Percentiles rank a stretch among this genome's conserved stretches.
Conservation (phyloP, 257 asterid genomes). For the Linaria vulgaris region DNA sequence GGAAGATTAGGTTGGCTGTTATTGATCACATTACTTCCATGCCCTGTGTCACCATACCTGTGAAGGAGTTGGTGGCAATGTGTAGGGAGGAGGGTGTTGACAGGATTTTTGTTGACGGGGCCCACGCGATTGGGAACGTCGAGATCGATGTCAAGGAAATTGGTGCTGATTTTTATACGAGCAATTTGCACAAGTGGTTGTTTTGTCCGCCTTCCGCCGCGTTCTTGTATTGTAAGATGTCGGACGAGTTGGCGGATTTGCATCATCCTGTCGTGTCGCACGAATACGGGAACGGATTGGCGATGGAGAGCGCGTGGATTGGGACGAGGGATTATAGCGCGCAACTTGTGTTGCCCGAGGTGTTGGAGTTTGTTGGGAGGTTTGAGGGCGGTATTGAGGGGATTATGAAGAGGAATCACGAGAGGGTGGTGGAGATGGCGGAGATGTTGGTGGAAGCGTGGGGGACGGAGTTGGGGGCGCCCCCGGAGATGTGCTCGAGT, state of each 20-base stretch:
- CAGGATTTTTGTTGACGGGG: constrained; percentile 66
- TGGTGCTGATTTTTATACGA: constrained; percentile 77
- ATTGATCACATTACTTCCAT: constrained; percentile 85
- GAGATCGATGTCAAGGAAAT: constrained; percentile 66
- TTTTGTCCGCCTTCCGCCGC: constrained; percentile 84
- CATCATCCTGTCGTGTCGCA: constrained; percentile 81
- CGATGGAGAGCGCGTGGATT: constrained; percentile 76
- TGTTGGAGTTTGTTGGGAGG: constrained; percentile 55
- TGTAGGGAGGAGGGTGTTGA: constrained; percentile 76
- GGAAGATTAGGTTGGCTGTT: constrained; percentile 66
- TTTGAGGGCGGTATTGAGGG: constrained; percentile 85
- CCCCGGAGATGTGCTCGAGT: constrained; percentile 80
- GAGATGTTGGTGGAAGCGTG: constrained; percentile 52
- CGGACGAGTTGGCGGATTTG: constrained; percentile 42
- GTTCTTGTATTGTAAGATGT: constrained; percentile 61
- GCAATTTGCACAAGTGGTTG: constrained; percentile 80
- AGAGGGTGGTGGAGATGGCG: constrained; percentile 52
- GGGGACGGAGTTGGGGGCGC: constrained; percentile 73
- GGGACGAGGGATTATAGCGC: constrained; percentile 90
- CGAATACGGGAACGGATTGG: constrained; percentile 78
- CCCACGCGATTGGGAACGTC: constrained; percentile 76
- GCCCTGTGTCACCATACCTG: constrained; percentile 78
- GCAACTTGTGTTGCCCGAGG: constrained; percentile 71
- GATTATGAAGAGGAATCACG: constrained; percentile 67
- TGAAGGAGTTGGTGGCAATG: constrained; percentile 62